Evolutionary conservation across 305 asterid genomes (phyloP), one percentile per base, ranked within the genome.

Genomic region (Lippia alba): DNA sequence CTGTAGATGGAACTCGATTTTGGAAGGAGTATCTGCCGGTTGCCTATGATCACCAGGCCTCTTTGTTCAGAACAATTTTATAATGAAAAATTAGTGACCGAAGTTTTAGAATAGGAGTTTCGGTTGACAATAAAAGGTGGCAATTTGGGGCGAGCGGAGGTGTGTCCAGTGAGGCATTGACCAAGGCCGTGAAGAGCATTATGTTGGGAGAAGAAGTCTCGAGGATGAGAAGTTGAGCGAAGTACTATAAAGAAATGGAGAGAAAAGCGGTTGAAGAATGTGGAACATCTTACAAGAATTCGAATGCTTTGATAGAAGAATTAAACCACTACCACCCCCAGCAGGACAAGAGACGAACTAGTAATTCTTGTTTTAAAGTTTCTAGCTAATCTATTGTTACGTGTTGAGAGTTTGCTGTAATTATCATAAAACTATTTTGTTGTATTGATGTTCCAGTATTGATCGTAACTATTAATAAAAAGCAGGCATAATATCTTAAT

Each of bases 21-120:
- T 89, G 0, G 93, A 89, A 61, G 87, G 85, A 0, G 34, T 89
- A 6, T 79, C 82, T 5, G 84, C 81, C 0, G 91, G 0, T 75
- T 86, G 58, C 92, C 88, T 0, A 81, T 88, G 89, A 86, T 83
- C 30, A 79, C 91, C 5, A 86, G 95, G 90, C 95, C 96, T 0
- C 9, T 76, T 0, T 74, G 71, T 30, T 86, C 87, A 0, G 93
- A 90, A 64, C 92, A 88, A 34, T 86, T 86, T 55, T 79, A 12
- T 17, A 88, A 86, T 39, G 96, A 85, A 30, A 87, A 81, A 53
- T n/a, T 90, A 69, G 77, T 80, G 72, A 75, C 84, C 5, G 79
- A 83, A 8, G 77, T 90, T 59, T 64, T 87, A 61, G 56, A 19
- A 80, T 20, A 3, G 96, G 96, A 6, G 82, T 79, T 11, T 46